Percentiles rank a stretch among this genome's conserved stretches.
Evolutionary conservation across 371 early-diverging fungal species (phyloP).

Genomic region (Aphelidium insulamus): DNA sequence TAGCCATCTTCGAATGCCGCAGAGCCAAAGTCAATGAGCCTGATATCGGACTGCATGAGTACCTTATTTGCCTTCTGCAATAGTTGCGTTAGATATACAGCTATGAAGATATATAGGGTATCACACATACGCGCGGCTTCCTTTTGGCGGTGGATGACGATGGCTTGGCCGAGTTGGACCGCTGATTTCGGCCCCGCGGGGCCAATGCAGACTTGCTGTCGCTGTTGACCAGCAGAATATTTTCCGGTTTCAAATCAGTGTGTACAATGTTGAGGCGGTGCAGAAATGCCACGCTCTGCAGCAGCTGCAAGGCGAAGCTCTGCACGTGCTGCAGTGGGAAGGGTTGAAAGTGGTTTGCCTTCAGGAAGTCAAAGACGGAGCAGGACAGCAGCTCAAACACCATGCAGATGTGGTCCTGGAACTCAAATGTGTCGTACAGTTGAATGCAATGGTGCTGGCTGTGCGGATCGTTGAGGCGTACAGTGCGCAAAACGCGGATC

Average conservation of each 20-base stretch:
- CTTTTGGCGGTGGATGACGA: too few species aligned
- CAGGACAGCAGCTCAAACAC: conserved; percentile 76
- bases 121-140: too few species aligned
- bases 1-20: conserved; percentile 85
- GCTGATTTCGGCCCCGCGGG: too few species aligned
- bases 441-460: conserved; percentile 30
- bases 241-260: conserved; percentile 87
- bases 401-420: conserved; percentile 85
- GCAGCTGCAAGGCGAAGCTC: conserved; percentile 48
- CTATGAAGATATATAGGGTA: conserved; percentile 1
- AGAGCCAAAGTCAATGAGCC: conserved; percentile 87
- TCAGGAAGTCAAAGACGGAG: conserved; percentile 80
- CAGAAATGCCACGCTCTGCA: conserved; percentile 52
- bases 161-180: too few species aligned
- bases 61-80: conserved; percentile 17
- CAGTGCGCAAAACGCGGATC: conserved; percentile 52
- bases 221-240: conserved; percentile 35
- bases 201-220: too few species aligned
- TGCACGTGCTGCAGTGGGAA: conserved; percentile 69
- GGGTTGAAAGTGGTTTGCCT: conserved; percentile 62
- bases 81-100: too few species aligned
- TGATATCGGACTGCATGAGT: conserved; percentile 44
- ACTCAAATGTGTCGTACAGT: conserved; percentile 52
- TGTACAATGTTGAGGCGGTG: conserved; percentile 64
- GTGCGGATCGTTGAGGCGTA: conserved; percentile 52